Percentiles rank a stretch among this genome's conserved stretches.
Conservation (phyloP, 495 filamentous ascomycete species). For the Penicillium samsonianum region DNA sequence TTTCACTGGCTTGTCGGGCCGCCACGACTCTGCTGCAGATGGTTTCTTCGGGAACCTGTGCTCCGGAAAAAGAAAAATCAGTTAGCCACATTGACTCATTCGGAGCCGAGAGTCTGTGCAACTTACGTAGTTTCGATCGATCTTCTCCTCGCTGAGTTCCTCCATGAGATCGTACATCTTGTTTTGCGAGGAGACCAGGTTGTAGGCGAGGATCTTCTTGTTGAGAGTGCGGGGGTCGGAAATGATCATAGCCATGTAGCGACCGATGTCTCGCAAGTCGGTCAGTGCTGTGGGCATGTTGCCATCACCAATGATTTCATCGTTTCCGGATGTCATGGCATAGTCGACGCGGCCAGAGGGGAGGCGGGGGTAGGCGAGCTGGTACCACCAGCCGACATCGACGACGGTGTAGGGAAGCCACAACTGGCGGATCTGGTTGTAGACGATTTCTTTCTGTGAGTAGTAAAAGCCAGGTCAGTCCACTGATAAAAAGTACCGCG, state of each 20-base stretch:
- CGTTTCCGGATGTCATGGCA: slow-evolving; percentile 45
- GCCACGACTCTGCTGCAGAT: slow-evolving; percentile 46
- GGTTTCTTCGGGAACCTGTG: slow-evolving; percentile 44
- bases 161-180: slow-evolving; percentile 54
- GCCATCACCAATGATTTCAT: slow-evolving; percentile 54
- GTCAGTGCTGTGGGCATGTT: slow-evolving; percentile 50
- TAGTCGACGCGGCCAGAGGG: slow-evolving; percentile 57
- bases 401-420: slow-evolving; percentile 61
- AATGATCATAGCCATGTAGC: slow-evolving; percentile 57
- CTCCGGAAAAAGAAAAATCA: slow-evolving; percentile 15
- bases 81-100: slow-evolving; percentile 12
- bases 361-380: slow-evolving; percentile 51
- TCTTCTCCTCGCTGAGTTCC: slow-evolving; percentile 54
- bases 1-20: slow-evolving; percentile 48
- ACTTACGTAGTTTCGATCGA: slow-evolving; percentile 54
- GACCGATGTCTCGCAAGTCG: slow-evolving; percentile 57
- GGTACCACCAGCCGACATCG: slow-evolving; percentile 64
- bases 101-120: background rate
- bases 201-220: slow-evolving; percentile 57
- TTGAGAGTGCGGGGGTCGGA: slow-evolving; percentile 58
- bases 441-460: slow-evolving; percentile 54
- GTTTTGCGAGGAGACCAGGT: slow-evolving; percentile 49
- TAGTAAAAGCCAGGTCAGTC: slow-evolving; percentile 16
- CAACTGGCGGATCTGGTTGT: slow-evolving; percentile 55
- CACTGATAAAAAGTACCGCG: background rate